phyloP scores from a whole-genome alignment of 1,284 basidiomycete species.

The Malassezia sp. region DNA sequence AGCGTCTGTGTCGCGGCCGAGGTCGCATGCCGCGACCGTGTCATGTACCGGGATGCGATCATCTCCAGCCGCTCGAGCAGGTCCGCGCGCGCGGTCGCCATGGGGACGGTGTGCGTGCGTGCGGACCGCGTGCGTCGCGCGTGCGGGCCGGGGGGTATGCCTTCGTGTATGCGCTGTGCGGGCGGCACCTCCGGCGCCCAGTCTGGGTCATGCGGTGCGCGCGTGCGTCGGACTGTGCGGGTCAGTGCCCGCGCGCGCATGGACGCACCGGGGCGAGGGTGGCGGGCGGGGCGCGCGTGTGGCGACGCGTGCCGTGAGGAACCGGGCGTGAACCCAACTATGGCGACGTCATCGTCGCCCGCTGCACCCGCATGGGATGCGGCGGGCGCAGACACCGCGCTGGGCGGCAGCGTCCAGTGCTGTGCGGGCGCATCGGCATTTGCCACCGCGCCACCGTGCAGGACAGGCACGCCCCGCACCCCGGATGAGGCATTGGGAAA shows the following conservation, averaged over 20 bases:
- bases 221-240: background rate
- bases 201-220: too few relatives aligned
- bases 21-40: slow-evolving; percentile 2
- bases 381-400: too few relatives aligned
- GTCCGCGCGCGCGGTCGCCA: background rate
- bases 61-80: slow-evolving; percentile 12
- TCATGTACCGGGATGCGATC: slow-evolving; percentile 12
- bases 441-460: too few relatives aligned
- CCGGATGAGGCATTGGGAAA: too few relatives aligned
- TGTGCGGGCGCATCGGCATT: too few relatives aligned
- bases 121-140: slow-evolving; percentile 2
- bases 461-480: too few relatives aligned
- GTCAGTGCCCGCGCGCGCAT: background rate
- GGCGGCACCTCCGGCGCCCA: slow-evolving; percentile 7
- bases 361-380: background rate
- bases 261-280: background rate
- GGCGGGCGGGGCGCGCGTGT: background rate
- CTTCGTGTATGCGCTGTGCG: slow-evolving; percentile 16
- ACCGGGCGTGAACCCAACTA: slow-evolving; percentile 2
- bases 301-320: background rate
- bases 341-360: slow-evolving; percentile 14
- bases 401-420: too few relatives aligned
- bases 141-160: slow-evolving; percentile 18
- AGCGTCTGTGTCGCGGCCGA: slow-evolving; percentile 6
- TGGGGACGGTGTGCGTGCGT: background rate